Conservation (phyloP, 2,329 filamentous ascomycete species). For the Calonectria henricotiae region DNA sequence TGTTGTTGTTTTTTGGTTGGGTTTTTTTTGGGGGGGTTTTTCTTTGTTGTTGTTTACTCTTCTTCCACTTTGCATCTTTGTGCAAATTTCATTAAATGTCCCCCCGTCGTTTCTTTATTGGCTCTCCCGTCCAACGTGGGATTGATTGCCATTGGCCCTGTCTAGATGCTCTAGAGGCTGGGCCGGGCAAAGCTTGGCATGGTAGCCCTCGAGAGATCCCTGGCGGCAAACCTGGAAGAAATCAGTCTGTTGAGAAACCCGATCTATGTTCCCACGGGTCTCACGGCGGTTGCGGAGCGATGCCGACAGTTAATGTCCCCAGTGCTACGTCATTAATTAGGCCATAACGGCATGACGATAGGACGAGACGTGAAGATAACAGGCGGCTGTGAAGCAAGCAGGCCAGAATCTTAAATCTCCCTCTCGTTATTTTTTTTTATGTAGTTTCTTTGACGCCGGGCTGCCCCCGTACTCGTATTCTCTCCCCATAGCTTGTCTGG, state of each 20-base stretch:
- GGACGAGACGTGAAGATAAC: conserved; percentile 7
- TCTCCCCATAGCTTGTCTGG: neutral
- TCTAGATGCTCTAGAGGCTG: neutral
- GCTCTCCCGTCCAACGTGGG: conserved; percentile 8
- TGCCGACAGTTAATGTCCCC: conserved; percentile 6
- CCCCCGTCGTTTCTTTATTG: neutral
- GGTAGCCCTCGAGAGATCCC: neutral
- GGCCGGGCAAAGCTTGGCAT: conserved; percentile 21
- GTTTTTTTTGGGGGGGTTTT: too few relatives aligned
- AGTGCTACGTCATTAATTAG: conserved; percentile 16
- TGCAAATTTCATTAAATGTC: conserved; percentile 12
- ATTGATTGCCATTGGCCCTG: neutral
- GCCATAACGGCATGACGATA: conserved; percentile 20
- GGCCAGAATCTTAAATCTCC: conserved; percentile 9
- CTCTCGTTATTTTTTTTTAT: too few relatives aligned
- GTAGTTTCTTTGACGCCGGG: neutral
- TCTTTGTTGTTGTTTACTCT: neutral
- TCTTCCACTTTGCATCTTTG: neutral
- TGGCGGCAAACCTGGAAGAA: conserved; percentile 15
- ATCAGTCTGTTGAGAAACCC: conserved; percentile 23
- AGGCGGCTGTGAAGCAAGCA: conserved; percentile 3
- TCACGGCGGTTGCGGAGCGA: neutral
- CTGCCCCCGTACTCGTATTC: conserved; percentile 23
- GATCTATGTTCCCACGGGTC: neutral
- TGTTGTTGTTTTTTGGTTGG: too few relatives aligned